Evolutionary conservation across 345 rosid genomes (phyloP), one percentile per base, ranked within the genome.

Genomic region (Bretschneidera sinensis): DNA sequence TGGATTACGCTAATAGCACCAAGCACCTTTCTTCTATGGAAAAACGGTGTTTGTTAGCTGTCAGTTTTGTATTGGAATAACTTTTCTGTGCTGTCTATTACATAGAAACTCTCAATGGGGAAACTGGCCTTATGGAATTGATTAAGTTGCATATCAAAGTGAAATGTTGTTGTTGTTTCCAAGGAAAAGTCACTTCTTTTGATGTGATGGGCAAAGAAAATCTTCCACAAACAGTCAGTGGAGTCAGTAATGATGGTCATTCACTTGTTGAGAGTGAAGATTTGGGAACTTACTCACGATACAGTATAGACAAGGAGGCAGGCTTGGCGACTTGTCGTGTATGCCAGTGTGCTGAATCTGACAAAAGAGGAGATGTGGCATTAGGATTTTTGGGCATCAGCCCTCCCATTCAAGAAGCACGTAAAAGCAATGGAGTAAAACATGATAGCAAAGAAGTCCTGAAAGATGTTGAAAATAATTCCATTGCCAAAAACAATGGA

Each of bases 301-400:
- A 59, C 59, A 89, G 94, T 75, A 57, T 76, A 59, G 98, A 92
- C 70, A 88, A 71, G 63, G 96, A 91, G 74, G 75, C 76, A 1
- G 87, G 91, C 24, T 51, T 75, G 54, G 74, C 89, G 48, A 63
- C 83, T 61, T 92, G 98, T 65, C 98, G 98, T 55, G 98, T 92
- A 17, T 92, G 98, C 79, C 98, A 92, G 19, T 89, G 96, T 77
- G 81, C 78, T 60, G 97, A 92, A 75, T 87, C 98, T 28, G 98
- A 92, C 63, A 87, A 73, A 71, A 65, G 79, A 55, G 98, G 98
- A 59, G 98, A 92, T 74, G 73, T 68, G 28, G 97, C 86, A 2
- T 83, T 92, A 59, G 89, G 78, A 35, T 74, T 82, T 75, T 58
- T 92, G 68, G 96, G 94, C 17, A 92, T 92, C 53, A 48, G 63